Base-by-base conservation (phyloP, 1,284 basidiomycete genomes). In the Cutaneotrichosporon arboriforme region DNA sequence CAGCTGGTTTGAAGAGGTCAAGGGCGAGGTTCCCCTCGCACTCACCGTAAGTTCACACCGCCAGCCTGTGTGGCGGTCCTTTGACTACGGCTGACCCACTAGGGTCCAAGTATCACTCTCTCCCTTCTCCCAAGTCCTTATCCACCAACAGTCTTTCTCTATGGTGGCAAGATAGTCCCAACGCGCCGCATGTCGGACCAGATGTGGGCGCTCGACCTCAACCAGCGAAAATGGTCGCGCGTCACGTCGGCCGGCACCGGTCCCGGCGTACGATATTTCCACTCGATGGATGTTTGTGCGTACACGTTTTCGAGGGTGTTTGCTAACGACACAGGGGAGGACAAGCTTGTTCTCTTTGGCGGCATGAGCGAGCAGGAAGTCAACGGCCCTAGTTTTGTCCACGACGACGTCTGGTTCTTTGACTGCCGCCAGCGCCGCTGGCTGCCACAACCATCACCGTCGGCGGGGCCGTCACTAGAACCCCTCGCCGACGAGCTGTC, bases 271-370 rank as follows among this genome's bases (percentile, higher is more conserved):
- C 82, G 90, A 42, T 96, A 94, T 72, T 94, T 94, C 66, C 90
- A 94, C 72, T 90, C 88, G 56, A 84, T 90, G 22, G 91, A 96
- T 73, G 77, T 85, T 46, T 94, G 89, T 86, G 73, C 70, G 83
- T 81, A 10, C 31, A 17, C 46, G 12, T 3, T 26, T 26, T 7
- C 31, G 23, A n/a, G n/a, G n/a, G n/a, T n/a, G n/a, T n/a, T n/a
- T 37, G 34, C 50, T 49, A 42, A 56, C 51, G 34, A 14, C 38
- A 31, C 34, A 90, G 88, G 88, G 88, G 83, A 87, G 66, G 84
- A 87, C 71, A 84, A 88, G 66, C 79, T 97, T 47, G 84, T 96
- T 54, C 80, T 93, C 51, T 94, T 94, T 67, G 91, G 91, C 21
- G 91, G 92, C 17, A 94, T 96, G 89, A 60, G 67, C n/a, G 63